These are phyloP conservation scores for Pyropia haitanensis DNA, from an alignment of 23 red algal genomes.

Conservation along the genomic window DNA sequence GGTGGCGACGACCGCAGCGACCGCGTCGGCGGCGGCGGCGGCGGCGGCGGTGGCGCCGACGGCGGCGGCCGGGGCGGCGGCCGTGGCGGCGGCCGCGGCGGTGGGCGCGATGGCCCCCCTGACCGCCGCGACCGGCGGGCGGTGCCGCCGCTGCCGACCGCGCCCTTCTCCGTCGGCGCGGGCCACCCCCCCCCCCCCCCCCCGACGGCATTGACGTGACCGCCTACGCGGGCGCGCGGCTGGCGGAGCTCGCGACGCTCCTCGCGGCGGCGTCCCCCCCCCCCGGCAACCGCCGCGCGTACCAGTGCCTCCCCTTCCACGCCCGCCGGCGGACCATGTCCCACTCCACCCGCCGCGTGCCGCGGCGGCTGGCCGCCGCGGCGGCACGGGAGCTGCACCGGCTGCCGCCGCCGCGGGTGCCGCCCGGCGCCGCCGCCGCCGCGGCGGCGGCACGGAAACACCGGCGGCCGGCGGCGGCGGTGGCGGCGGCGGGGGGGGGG, in stretches of 20 bases:
- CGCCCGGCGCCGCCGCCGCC: background rate
- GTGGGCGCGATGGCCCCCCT: too few relatives aligned
- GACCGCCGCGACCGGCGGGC: too few relatives aligned
- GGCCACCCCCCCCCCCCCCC: too few relatives aligned
- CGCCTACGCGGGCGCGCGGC: slow-evolving; percentile 50
- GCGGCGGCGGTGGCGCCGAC: too few relatives aligned
- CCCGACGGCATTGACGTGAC: slow-evolving; percentile 43
- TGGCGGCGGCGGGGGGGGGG: slow-evolving; percentile 26
- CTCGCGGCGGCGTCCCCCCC: slow-evolving; percentile 7
- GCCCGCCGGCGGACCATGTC: slow-evolving; percentile 84
- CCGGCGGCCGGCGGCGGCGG: slow-evolving; percentile 37
- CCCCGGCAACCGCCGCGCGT: slow-evolving; percentile 46
- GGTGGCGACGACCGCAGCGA: too few relatives aligned
- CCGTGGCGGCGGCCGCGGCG: too few relatives aligned
- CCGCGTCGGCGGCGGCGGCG: too few relatives aligned
- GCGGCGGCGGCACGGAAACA: slow-evolving; percentile 47
- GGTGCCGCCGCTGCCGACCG: too few relatives aligned
- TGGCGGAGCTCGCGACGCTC: slow-evolving; percentile 36
- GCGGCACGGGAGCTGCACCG: slow-evolving; percentile 34
- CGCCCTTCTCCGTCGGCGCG: too few relatives aligned
- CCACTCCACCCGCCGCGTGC: slow-evolving; percentile 55
- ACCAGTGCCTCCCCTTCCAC: slow-evolving; percentile 81
- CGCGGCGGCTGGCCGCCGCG: slow-evolving; percentile 25
- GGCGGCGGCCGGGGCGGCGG: too few relatives aligned
- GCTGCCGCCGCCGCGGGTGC: slow-evolving; percentile 14